Evolutionary conservation across 75 land plant genomes (phyloP).

Genomic region (Picea glauca): DNA sequence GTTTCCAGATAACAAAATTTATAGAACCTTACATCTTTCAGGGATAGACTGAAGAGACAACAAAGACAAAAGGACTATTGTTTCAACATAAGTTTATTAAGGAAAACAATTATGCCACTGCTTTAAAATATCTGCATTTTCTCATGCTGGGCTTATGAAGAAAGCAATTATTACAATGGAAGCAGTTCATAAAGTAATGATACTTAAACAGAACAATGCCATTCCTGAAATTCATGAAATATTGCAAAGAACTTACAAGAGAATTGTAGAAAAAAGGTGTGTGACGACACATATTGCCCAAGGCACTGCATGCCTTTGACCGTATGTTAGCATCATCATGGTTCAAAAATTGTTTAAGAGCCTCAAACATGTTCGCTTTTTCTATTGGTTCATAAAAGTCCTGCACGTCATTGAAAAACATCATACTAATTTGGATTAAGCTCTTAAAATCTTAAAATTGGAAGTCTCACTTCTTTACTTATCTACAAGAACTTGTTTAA

Average conservation of each 20-base stretch:
- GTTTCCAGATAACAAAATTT: neutral
- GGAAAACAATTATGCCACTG: neutral
- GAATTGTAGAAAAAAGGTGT: constrained; percentile 75
- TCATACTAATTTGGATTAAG: constrained; percentile 2
- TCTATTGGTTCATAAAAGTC: constrained; percentile 79
- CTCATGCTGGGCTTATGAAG: no score
- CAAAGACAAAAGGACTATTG: neutral
- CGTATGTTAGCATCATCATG: constrained; percentile 85
- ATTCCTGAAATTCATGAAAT: constrained; percentile 1
- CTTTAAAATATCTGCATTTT: no score
- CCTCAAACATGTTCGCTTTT: constrained; percentile 57
- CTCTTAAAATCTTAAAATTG: neutral
- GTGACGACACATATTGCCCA: constrained; percentile 98
- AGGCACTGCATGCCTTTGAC: constrained; percentile 94
- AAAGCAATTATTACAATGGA: no score
- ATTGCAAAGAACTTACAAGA: constrained; percentile 46
- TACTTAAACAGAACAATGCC: no score
- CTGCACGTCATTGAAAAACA: constrained; percentile 33
- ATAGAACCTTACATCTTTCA: neutral
- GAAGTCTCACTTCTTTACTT: neutral
- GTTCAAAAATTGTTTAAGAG: constrained; percentile 49
- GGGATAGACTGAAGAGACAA: neutral
- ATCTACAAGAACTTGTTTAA: neutral
- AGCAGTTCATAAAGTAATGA: no score
- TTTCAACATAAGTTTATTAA: neutral